Evolutionary conservation across 2,329 filamentous ascomycete species (phyloP).

Genomic region (Penicillium sp.): DNA sequence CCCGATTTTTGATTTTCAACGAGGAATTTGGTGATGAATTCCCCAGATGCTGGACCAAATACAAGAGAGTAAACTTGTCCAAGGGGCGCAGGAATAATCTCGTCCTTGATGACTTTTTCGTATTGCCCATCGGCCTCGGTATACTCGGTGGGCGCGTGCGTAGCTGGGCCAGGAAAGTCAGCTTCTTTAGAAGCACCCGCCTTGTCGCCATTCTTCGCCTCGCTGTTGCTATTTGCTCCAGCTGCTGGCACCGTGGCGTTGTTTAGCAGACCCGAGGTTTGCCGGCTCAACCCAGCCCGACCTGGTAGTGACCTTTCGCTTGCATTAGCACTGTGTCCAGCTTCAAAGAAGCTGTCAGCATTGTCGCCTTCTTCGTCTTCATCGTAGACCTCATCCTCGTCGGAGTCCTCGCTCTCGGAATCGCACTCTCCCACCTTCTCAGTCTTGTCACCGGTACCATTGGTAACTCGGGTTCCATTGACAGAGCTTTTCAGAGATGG

Average conservation of each 20-base stretch:
- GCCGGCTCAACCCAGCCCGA: conserved; percentile 65
- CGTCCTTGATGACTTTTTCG: conserved; percentile 82
- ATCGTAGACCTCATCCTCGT: conserved; percentile 66
- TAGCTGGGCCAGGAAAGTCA: conserved; percentile 83
- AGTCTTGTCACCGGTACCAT: conserved; percentile 84
- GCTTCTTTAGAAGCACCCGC: conserved; percentile 40
- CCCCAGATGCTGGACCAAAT: conserved; percentile 77
- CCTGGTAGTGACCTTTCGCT: conserved; percentile 53
- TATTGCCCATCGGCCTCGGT: conserved; percentile 78
- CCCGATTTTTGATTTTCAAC: conserved; percentile 83
- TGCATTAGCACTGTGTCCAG: conserved; percentile 56
- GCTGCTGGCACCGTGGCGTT: conserved; percentile 42
- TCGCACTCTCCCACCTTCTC: conserved; percentile 75
- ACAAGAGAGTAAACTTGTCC: conserved; percentile 89
- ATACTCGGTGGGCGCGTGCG: conserved; percentile 84
- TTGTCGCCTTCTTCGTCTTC: conserved; percentile 58
- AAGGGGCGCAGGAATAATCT: conserved; percentile 80
- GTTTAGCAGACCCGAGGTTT: conserved; percentile 63
- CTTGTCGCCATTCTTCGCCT: conserved; percentile 56
- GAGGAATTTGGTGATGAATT: conserved; percentile 86
- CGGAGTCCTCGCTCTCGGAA: conserved; percentile 74
- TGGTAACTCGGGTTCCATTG: conserved; percentile 82
- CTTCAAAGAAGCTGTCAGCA: conserved; percentile 64
- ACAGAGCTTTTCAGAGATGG: conserved; percentile 87
- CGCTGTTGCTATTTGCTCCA: conserved; percentile 38